Evolutionary conservation across 2,329 filamentous ascomycete species (phyloP).

Genomic region (Emergomyces orientalis): DNA sequence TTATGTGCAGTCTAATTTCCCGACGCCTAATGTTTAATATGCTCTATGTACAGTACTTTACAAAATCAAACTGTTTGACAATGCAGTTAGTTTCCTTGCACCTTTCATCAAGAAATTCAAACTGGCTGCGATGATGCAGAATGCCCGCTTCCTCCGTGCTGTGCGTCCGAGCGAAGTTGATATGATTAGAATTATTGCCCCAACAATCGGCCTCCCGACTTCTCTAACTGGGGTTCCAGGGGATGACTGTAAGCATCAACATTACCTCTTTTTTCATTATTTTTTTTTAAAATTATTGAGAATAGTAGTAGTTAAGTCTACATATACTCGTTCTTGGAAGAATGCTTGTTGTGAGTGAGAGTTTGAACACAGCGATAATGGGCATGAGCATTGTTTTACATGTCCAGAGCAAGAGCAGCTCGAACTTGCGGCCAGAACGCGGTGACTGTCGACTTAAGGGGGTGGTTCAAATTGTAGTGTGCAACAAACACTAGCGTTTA

Average conservation of each 20-base stretch:
- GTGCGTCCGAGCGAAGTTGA: no score
- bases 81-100: neutral
- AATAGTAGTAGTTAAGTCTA: neutral
- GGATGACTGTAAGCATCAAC: neutral
- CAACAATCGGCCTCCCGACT: neutral
- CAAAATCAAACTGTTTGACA: neutral
- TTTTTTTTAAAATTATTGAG: neutral
- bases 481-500: no score
- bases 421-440: no score
- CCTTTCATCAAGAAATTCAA: neutral
- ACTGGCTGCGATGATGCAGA: neutral
- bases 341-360: no score
- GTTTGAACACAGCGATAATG: no score
- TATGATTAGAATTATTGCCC: neutral
- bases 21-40: neutral
- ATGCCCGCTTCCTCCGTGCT: neutral
- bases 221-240: neutral
- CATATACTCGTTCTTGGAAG: no score
- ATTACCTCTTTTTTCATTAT: neutral
- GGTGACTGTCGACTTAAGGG: no score
- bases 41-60: neutral
- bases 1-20: neutral
- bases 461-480: no score
- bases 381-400: no score
- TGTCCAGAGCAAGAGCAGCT: no score